Base-by-base conservation (phyloP, 139 green algal species). In the Choricystis sp. region DNA sequence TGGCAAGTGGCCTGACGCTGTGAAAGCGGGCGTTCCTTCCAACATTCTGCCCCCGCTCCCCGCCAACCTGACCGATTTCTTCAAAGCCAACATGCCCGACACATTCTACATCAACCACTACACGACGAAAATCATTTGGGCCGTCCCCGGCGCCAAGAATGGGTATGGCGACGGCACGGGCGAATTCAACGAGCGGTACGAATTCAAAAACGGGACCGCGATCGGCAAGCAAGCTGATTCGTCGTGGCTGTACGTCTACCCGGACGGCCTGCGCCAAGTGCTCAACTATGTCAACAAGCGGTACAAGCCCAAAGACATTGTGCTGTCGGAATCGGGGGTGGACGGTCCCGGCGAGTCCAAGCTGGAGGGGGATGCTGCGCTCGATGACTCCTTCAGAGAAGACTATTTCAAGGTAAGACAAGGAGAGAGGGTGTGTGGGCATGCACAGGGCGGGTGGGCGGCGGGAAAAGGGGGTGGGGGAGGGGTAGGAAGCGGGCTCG, bases 71-170 rank as follows among this genome's bases (percentile, higher is more conserved):
- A 26, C 25, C 27, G 52, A 28, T 20, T 31, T 66, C 59, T 49
- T 81, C 25, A 40, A 65, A 29, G 69, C 65, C 56, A 64, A 31
- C 25, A 21, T 21, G 40, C 40, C 20, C 1, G 73, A 81, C 61
- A 81, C 74, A 55, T 74, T 81, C 25, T 69, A 65, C 19, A 61
- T 81, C 57, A 81, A 81, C 69, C 79, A 81, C 64, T 81, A 81
- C 69, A 69, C 74, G 49, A 72, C 74, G 20, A 59, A 49, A 19
- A 55, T 65, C 26, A 9, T 49, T 9, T 21, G 14, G 27, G 26
- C 59, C 24, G 29, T 16, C 5, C n/a, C 24, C 60, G 24, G 60
- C 26, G 16, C 9, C 60, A 65, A 9, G 25, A 19, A 19, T 61
- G 25, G 31, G 31, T 28, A 65, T 14, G 60, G 24, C 60, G 60